Evolutionary conservation across 2,329 filamentous ascomycete species (phyloP), one percentile per base, ranked within the genome.

Genomic region (Sporothrix protearum): DNA sequence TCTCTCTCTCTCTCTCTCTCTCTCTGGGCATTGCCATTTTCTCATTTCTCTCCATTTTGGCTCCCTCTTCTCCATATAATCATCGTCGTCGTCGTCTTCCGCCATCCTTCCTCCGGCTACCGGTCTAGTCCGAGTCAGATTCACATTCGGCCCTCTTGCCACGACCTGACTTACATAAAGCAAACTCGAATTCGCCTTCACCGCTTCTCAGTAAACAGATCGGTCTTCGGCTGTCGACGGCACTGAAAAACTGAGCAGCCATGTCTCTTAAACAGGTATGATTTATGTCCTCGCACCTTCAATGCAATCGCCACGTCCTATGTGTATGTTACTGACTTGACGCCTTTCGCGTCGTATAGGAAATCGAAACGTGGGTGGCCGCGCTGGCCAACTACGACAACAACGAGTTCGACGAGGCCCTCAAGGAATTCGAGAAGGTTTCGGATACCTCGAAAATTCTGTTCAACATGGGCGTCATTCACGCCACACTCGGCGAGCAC

Each of bases 341-440:
- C 9, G 8, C 2, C 33, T 3, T 28, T 14, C 16, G 5, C n/a
- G n/a, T 28, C 3, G 10, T 68, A 57, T 75, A 97, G 94, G 96
- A 99, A 91, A 99, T 99, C 82, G 95, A 98, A 84, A 97, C 93
- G 67, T 99, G 96, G 96, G 96, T 98, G 76, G 86, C 91, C 80
- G 96, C 96, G 81, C 89, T 99, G 71, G 89, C 85, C 77, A 91
- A 91, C 79, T 99, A 99, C 84, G 96, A 99, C 83, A 96, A 95
- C 83, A 97, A 97, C 83, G 93, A 99, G 79, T 98, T 97, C 82
- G 95, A 98, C 78, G 92, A 95, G 76, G 90, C 96, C 36, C 83
- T 98, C 74, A 88, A 86, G 76, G 88, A 92, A 73, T 98, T 99
- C 79, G 92, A 93, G 74, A 88, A 86, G 76, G 97, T 99, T 78